Conservation (phyloP, 495 filamentous ascomycete species). For the Penicillium samsonianum region DNA sequence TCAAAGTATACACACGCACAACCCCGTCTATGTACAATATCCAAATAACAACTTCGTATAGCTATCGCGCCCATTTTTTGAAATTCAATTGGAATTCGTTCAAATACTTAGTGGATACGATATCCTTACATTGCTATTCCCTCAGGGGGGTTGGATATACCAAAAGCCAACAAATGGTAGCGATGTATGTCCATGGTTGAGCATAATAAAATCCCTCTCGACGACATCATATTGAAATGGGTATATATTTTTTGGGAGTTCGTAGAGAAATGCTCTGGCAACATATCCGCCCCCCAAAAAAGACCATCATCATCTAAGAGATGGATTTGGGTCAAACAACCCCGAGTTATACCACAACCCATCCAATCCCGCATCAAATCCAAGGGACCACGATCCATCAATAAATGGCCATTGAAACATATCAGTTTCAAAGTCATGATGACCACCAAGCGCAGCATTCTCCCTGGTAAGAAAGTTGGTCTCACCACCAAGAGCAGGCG, state of each 20-base stretch:
- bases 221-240: neutral
- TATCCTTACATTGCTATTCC: neutral
- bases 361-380: slow-evolving; percentile 43
- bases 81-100: neutral
- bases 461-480: slow-evolving; percentile 15
- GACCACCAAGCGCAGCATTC: slow-evolving; percentile 6
- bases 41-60: no score
- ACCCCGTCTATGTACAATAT: no score
- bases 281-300: neutral
- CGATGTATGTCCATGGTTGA: neutral
- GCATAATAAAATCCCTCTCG: neutral
- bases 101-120: neutral
- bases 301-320: slow-evolving; percentile 10
- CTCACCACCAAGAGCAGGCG: slow-evolving; percentile 18
- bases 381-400: slow-evolving; percentile 44
- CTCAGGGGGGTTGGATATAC: accelerated
- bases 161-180: neutral
- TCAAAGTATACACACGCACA: neutral
- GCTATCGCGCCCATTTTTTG: neutral
- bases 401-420: slow-evolving; percentile 51
- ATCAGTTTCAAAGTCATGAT: slow-evolving; percentile 40
- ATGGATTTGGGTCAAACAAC: slow-evolving; percentile 27
- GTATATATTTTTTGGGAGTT: accelerated
- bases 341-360: slow-evolving; percentile 34
- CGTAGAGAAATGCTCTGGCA: neutral